These are phyloP conservation scores for Trichoderma lentiforme DNA, from an alignment of 2,329 filamentous ascomycete genomes.

Conservation along the genomic window DNA sequence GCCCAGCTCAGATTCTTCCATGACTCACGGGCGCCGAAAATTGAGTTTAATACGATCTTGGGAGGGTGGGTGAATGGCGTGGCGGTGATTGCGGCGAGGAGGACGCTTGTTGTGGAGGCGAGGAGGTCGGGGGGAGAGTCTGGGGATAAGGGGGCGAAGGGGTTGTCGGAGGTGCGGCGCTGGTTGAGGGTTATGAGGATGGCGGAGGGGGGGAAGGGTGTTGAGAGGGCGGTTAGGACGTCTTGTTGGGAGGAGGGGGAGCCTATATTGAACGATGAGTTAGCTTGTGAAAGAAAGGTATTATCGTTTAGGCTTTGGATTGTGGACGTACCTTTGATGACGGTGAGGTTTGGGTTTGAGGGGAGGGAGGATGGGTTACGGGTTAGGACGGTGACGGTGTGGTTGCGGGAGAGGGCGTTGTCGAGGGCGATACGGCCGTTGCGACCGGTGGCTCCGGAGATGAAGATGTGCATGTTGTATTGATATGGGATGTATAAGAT, in stretches of 20 bases:
- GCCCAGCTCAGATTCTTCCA: slow-evolving; percentile 39
- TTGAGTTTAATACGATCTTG: slow-evolving; percentile 49
- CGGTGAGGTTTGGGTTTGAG: slow-evolving; percentile 32
- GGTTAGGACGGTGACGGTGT: slow-evolving; percentile 46
- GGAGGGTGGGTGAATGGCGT: slow-evolving; percentile 23
- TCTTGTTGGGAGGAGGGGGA: slow-evolving; percentile 35
- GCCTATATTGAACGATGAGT: slow-evolving; percentile 26
- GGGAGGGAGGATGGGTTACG: slow-evolving; percentile 37
- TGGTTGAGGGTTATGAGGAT: slow-evolving; percentile 50
- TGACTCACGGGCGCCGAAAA: slow-evolving; percentile 48
- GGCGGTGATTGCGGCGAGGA: slow-evolving; percentile 37
- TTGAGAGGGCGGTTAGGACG: slow-evolving; percentile 35
- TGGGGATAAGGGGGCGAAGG: slow-evolving; percentile 40
- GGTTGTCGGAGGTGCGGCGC: slow-evolving; percentile 43
- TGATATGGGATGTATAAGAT: neutral
- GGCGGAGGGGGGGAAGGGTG: slow-evolving; percentile 29
- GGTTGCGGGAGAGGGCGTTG: slow-evolving; percentile 37
- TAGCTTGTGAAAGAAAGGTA: neutral
- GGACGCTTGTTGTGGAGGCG: slow-evolving; percentile 39
- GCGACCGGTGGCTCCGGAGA: slow-evolving; percentile 46
- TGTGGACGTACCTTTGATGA: slow-evolving; percentile 26
- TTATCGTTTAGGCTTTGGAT: no score
- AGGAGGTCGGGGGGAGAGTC: slow-evolving; percentile 45
- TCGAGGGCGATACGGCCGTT: slow-evolving; percentile 43
- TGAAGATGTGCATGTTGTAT: slow-evolving; percentile 42